phyloP scores from a whole-genome alignment of 257 asterid genomes.

The Fraxinus americana region DNA sequence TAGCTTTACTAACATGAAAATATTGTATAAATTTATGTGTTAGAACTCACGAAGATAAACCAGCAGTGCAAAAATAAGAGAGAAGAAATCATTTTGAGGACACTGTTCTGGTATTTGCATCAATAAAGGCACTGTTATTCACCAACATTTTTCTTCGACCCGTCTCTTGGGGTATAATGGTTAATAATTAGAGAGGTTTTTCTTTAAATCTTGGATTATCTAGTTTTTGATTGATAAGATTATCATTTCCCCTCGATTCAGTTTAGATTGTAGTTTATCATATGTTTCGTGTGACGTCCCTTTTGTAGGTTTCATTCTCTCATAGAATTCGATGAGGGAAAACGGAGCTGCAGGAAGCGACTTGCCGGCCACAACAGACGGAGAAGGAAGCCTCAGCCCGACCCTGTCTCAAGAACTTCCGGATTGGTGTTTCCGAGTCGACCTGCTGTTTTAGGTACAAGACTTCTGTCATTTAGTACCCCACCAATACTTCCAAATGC shows the following conservation, averaged over 20 bases:
- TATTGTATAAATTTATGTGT: background rate
- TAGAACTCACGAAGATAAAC: background rate
- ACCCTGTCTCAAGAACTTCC: slow-evolving; percentile 41
- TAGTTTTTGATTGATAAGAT: background rate
- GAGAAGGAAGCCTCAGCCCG: slow-evolving; percentile 89
- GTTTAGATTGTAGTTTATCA: background rate
- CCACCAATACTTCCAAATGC: slow-evolving; percentile 48
- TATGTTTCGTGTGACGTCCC: background rate
- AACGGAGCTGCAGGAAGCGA: slow-evolving; percentile 91
- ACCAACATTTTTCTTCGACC: background rate
- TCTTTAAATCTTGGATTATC: background rate
- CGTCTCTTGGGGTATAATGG: background rate
- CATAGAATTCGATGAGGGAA: slow-evolving; percentile 84
- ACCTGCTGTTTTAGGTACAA: slow-evolving; percentile 46
- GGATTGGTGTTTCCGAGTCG: slow-evolving; percentile 45
- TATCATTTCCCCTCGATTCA: background rate
- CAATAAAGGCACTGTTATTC: background rate
- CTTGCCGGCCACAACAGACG: slow-evolving; percentile 88
- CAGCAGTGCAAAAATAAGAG: background rate
- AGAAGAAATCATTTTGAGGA: background rate
- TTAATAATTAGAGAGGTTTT: background rate
- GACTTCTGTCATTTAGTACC: slow-evolving; percentile 52
- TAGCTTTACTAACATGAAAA: background rate
- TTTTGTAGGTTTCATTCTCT: slow-evolving; percentile 78
- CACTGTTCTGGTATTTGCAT: background rate